phyloP scores from a whole-genome alignment of 2,329 filamentous ascomycete genomes.

The Fusarium humuli region DNA sequence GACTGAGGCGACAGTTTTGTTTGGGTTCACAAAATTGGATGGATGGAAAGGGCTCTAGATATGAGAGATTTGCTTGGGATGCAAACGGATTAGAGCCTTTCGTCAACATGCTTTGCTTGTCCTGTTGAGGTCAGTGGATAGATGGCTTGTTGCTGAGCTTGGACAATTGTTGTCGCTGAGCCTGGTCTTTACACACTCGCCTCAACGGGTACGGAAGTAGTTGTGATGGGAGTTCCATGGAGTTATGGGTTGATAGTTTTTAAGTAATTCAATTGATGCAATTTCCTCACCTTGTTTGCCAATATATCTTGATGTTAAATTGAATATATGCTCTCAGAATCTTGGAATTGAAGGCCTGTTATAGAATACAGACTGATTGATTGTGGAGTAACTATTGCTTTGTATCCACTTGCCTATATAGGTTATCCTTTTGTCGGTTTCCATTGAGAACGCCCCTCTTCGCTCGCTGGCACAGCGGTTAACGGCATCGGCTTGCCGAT shows the following conservation, averaged over 20 bases:
- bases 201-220: conserved; percentile 11
- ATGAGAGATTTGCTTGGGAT: conserved; percentile 14
- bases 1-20: conserved; percentile 19
- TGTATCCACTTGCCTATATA: not conserved
- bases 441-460: not conserved
- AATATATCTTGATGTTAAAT: not conserved
- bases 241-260: conserved; percentile 22
- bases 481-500: not conserved
- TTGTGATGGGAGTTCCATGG: conserved; percentile 31
- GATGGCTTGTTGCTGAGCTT: not conserved
- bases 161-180: not conserved
- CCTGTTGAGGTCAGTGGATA: conserved; percentile 7
- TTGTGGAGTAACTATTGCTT: not conserved
- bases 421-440: rapidly evolving
- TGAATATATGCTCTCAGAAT: not conserved
- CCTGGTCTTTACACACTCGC: conserved; percentile 7
- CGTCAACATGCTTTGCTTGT: conserved; percentile 1
- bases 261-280: conserved; percentile 20
- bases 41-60: conserved; percentile 21
- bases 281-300: not conserved
- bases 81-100: not conserved
- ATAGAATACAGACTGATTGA: not conserved
- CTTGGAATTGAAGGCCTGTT: not conserved
- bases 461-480: conserved; percentile 4
- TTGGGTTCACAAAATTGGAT: conserved; percentile 36